These are phyloP conservation scores for Phytopythium vexans DNA, from an alignment of 352 stramenopile genomes.

Conservation along the genomic window DNA sequence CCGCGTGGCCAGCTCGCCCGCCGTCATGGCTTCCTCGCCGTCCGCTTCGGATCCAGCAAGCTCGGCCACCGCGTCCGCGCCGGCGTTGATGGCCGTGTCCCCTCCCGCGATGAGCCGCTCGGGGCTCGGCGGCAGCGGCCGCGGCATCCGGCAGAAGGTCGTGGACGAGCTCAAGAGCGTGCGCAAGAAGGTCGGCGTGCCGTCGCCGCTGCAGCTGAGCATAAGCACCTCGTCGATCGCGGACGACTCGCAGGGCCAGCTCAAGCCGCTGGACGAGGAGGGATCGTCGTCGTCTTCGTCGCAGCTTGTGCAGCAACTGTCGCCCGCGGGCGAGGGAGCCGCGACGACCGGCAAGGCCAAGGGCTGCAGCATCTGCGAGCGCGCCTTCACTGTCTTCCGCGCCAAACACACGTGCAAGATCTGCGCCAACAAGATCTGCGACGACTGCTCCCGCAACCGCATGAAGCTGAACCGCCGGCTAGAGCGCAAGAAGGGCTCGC, in stretches of 20 bases:
- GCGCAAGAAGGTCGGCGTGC: constrained; percentile 19
- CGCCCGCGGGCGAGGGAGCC: constrained; percentile 10
- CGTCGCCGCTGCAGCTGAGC: constrained; percentile 15
- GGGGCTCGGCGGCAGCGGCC: constrained; percentile 17
- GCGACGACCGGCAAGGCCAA: constrained; percentile 17
- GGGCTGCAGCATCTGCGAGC: constrained; percentile 60
- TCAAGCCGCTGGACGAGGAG: constrained; percentile 31
- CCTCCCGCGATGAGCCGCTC: constrained; percentile 2
- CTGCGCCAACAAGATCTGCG: constrained; percentile 67
- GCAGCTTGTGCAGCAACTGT: neutral
- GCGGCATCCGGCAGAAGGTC: constrained; percentile 51
- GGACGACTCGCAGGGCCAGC: constrained; percentile 10
- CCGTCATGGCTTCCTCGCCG: neutral
- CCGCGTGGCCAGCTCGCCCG: neutral
- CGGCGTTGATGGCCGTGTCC: constrained; percentile 3
- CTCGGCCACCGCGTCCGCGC: too few species aligned
- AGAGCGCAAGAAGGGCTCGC: constrained; percentile 67
- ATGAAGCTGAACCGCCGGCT: constrained; percentile 67
- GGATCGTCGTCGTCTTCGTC: neutral
- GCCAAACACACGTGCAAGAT: constrained; percentile 81
- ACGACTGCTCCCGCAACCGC: constrained; percentile 82
- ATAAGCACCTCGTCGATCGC: constrained; percentile 16
- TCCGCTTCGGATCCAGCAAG: neutral
- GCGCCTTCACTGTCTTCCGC: constrained; percentile 74
- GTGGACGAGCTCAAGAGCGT: constrained; percentile 73